Evolutionary conservation across 2,329 filamentous ascomycete species (phyloP).

Genomic region (Microcera coccophila): DNA sequence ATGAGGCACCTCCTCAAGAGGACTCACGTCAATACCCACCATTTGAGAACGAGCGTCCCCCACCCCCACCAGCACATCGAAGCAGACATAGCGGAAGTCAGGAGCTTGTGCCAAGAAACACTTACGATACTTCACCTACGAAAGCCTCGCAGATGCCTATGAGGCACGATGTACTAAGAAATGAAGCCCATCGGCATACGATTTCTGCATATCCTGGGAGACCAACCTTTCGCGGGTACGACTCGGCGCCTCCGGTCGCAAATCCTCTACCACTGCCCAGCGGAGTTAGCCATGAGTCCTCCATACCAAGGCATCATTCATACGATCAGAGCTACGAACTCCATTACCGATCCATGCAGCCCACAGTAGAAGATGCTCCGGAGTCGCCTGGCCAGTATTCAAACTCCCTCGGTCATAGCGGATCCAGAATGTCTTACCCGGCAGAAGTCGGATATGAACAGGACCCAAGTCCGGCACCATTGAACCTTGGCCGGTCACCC

Average conservation of each 20-base stretch:
- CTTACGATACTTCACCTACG: constrained; percentile 39
- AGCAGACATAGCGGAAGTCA: constrained; percentile 43
- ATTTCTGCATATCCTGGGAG: constrained; percentile 50
- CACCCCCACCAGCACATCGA: constrained; percentile 55
- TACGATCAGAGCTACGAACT: constrained; percentile 47
- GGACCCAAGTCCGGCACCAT: constrained; percentile 41
- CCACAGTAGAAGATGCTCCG: constrained; percentile 61
- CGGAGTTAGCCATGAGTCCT: constrained; percentile 32
- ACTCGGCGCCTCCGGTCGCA: constrained; percentile 42
- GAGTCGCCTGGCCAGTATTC: constrained; percentile 41
- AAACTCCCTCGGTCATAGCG: constrained; percentile 25
- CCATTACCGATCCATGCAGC: constrained; percentile 53
- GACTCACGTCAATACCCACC: constrained; percentile 33
- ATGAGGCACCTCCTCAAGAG: constrained; percentile 30
- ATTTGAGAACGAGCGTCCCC: constrained; percentile 45
- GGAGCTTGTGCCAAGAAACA: constrained; percentile 39
- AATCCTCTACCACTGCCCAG: constrained; percentile 27
- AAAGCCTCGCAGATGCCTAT: constrained; percentile 50
- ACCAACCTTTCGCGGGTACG: constrained; percentile 50
- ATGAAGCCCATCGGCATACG: constrained; percentile 54
- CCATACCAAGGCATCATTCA: constrained; percentile 45
- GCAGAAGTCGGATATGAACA: constrained; percentile 41
- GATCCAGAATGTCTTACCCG: constrained; percentile 21
- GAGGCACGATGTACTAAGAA: constrained; percentile 56
- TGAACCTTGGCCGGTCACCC: constrained; percentile 38